Conservation (phyloP, 805 yeast genomes). For the Suhomyces kilbournensis region DNA sequence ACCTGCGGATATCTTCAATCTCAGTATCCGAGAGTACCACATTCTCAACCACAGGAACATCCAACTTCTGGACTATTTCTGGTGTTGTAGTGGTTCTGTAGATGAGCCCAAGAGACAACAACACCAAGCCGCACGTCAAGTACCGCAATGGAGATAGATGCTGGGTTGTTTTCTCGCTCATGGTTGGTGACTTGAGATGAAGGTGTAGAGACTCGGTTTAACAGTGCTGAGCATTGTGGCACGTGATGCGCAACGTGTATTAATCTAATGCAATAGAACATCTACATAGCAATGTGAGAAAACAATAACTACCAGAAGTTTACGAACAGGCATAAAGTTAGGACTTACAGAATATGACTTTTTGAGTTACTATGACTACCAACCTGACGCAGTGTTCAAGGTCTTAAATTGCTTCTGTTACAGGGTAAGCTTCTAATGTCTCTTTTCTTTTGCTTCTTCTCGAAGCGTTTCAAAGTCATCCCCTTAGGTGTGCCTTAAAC, state of each 20-base stretch:
- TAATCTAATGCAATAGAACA: background rate
- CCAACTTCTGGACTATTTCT: background rate
- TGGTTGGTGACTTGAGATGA: background rate
- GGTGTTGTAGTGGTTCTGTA: background rate
- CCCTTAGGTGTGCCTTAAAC: background rate
- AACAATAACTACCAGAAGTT: no score
- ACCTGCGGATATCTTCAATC: constrained; percentile 7
- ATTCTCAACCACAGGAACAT: background rate
- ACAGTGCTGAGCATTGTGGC: background rate
- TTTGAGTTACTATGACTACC: no score
- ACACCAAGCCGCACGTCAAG: background rate
- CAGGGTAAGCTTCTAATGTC: background rate
- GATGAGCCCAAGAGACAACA: background rate
- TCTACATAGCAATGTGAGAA: no score
- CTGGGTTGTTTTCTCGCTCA: background rate
- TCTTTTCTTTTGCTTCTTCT: background rate
- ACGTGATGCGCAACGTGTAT: background rate
- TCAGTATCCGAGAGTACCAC: background rate
- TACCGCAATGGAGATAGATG: background rate
- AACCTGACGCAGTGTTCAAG: no score
- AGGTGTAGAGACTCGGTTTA: background rate
- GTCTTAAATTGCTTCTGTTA: background rate
- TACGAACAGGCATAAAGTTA: no score
- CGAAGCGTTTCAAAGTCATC: background rate
- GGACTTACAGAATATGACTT: no score